Percentiles rank a stretch among this genome's conserved stretches.
phyloP scores from a whole-genome alignment of 2,329 filamentous ascomycete genomes.

The Xylaria hypoxylon region DNA sequence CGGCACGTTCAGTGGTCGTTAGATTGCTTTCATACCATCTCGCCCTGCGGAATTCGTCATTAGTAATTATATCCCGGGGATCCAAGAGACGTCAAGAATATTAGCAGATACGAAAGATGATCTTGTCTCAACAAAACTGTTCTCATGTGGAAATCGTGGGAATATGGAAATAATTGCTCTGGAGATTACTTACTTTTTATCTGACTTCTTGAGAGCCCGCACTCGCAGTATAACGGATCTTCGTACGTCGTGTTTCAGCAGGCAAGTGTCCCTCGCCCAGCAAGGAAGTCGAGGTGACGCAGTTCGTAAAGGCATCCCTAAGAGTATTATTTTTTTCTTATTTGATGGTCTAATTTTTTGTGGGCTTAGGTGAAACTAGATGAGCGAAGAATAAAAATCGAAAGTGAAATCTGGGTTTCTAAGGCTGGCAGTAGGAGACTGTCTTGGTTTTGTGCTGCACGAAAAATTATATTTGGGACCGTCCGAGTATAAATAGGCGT shows the following conservation, averaged over 20 bases:
- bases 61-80: background rate
- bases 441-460: too few species aligned
- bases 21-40: conserved; percentile 3
- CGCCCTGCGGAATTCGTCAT: background rate
- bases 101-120: background rate
- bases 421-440: too few species aligned
- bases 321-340: too few species aligned
- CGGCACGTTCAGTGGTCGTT: background rate
- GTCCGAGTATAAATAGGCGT: too few species aligned
- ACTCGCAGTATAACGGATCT: background rate
- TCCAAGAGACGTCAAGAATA: background rate
- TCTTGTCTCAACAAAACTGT: too few species aligned
- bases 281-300: background rate
- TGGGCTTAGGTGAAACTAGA: too few species aligned
- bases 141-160: too few species aligned
- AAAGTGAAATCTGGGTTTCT: too few species aligned
- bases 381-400: too few species aligned
- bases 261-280: conserved; percentile 15
- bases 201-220: background rate
- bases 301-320: background rate
- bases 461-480: too few species aligned
- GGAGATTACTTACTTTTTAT: background rate
- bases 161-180: too few species aligned
- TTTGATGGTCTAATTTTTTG: too few species aligned
- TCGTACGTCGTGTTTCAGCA: background rate